Conservation (phyloP, 495 filamentous ascomycete species). For the Daldinia loculata region DNA sequence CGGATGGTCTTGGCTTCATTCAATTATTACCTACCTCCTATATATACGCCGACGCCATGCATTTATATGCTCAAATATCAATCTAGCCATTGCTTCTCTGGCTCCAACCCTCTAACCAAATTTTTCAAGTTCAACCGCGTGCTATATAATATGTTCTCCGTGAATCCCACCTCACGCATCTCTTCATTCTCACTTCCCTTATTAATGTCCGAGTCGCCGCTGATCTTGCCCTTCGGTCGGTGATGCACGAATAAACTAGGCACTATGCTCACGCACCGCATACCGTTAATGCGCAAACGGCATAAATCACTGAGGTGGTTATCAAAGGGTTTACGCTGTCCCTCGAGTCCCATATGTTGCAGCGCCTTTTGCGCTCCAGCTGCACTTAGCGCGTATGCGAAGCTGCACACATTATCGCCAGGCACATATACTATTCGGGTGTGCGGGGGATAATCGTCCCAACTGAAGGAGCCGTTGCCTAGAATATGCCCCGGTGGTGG, state of each 20-base stretch:
- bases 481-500: constrained; percentile 29
- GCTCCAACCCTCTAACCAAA: constrained; percentile 20
- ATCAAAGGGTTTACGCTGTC: constrained; percentile 55
- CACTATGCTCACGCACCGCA: constrained; percentile 55
- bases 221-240: constrained; percentile 50
- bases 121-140: constrained; percentile 54
- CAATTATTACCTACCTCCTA: background rate
- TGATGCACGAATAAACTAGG: constrained; percentile 59
- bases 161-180: constrained; percentile 51
- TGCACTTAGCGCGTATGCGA: constrained; percentile 63
- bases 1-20: no score
- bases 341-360: constrained; percentile 53
- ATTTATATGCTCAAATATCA: background rate
- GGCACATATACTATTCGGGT: constrained; percentile 58
- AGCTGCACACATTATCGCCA: constrained; percentile 58
- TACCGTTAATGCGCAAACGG: constrained; percentile 27
- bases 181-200: constrained; percentile 38
- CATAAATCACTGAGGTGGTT: constrained; percentile 59
- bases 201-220: constrained; percentile 56
- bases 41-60: constrained; percentile 13
- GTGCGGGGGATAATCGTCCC: constrained; percentile 47
- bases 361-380: constrained; percentile 62
- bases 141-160: constrained; percentile 60
- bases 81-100: constrained; percentile 30
- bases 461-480: constrained; percentile 29